Percentiles rank a stretch among this genome's conserved stretches.
Evolutionary conservation across 371 early-diverging fungal species (phyloP).

Genomic region (Rhizopus arrhizus): DNA sequence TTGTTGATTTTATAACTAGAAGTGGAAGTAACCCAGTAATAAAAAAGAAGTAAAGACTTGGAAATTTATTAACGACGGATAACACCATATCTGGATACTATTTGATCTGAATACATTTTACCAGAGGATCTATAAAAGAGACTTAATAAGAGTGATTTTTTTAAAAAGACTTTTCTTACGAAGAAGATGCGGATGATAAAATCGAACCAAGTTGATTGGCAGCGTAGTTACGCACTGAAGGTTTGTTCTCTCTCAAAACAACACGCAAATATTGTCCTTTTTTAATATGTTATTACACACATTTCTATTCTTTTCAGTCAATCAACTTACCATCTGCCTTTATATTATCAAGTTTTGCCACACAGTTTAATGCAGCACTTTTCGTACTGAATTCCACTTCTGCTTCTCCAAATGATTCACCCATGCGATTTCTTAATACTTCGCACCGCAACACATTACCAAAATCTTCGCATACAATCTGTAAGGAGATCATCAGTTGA

Average conservation of each 20-base stretch:
- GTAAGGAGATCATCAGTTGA: no score
- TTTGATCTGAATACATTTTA: conserved; percentile 36
- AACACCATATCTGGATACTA: conserved; percentile 25
- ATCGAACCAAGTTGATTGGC: conserved; percentile 22
- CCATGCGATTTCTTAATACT: conserved; percentile 40
- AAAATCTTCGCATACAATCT: conserved; percentile 24
- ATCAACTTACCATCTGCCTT: conserved; percentile 41
- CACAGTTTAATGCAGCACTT: conserved; percentile 44
- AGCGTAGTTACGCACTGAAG: conserved; percentile 5
- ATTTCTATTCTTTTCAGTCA: background rate
- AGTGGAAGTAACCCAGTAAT: no score
- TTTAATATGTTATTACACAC: background rate
- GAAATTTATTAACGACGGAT: conserved; percentile 5
- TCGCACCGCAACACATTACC: conserved; percentile 45
- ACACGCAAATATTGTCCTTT: conserved; percentile 40
- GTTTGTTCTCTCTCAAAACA: conserved; percentile 32
- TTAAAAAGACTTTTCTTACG: conserved; percentile 14
- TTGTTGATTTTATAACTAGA: no score
- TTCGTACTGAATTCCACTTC: conserved; percentile 49
- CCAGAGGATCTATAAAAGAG: conserved; percentile 20
- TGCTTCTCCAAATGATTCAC: conserved; percentile 51
- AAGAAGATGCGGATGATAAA: conserved; percentile 10
- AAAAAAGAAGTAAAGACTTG: no score
- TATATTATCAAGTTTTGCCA: conserved; percentile 44
- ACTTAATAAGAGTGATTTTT: background rate